Conservation (phyloP, 2,329 filamentous ascomycete genomes). For the Cladobotryum protrusum region DNA sequence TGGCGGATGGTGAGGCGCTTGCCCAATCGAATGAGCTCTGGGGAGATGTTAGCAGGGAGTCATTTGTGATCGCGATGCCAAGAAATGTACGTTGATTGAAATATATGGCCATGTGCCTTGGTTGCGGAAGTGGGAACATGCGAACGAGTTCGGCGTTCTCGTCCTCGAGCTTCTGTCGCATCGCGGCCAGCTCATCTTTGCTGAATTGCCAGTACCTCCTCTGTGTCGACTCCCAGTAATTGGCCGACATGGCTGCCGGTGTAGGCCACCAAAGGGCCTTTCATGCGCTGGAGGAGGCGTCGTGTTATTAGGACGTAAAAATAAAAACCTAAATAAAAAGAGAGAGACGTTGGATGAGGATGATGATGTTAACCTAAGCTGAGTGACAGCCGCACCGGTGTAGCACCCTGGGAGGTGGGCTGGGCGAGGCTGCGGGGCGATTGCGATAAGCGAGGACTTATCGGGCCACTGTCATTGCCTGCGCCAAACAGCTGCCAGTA, state of each 20-base stretch:
- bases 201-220: conserved; percentile 86
- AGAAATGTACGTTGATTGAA: conserved; percentile 71
- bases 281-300: background rate
- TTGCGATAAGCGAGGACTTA: conserved; percentile 11
- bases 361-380: too few species aligned
- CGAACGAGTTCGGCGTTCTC: conserved; percentile 67
- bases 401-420: background rate
- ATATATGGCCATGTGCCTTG: conserved; percentile 79
- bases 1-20: conserved; percentile 81
- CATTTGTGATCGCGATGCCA: background rate
- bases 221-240: conserved; percentile 96
- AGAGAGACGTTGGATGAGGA: background rate
- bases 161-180: conserved; percentile 71
- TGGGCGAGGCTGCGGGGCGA: conserved; percentile 8
- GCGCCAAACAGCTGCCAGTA: conserved; percentile 8
- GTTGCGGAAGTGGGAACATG: conserved; percentile 75
- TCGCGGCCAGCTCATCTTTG: conserved; percentile 68
- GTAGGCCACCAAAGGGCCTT: conserved; percentile 7
- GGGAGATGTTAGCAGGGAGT: background rate
- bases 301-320: too few species aligned
- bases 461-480: conserved; percentile 5
- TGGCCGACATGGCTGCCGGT: conserved; percentile 67
- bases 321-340: too few species aligned
- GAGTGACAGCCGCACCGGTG: background rate
- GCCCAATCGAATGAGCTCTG: conserved; percentile 75